These are phyloP conservation scores for Neonectria hederae DNA, from an alignment of 2,329 filamentous ascomycete genomes.

Conservation along the genomic window DNA sequence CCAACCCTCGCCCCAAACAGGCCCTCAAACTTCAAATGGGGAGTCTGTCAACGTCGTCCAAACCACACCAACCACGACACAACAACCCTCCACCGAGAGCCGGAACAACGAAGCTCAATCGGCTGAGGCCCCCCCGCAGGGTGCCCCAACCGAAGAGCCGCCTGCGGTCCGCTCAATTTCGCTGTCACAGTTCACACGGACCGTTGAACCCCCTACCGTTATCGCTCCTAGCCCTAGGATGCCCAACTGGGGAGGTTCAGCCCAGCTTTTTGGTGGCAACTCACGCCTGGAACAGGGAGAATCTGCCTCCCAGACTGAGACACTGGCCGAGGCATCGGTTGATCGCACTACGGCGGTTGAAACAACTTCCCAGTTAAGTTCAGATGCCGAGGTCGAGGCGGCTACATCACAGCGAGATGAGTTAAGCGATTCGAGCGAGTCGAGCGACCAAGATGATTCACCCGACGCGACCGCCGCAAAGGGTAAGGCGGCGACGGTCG, in stretches of 20 bases:
- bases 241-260: constrained; percentile 62
- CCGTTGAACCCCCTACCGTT: constrained; percentile 46
- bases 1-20: constrained; percentile 38
- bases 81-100: constrained; percentile 27
- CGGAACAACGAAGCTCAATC: constrained; percentile 29
- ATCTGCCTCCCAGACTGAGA: constrained; percentile 23
- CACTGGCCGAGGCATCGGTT: constrained; percentile 17
- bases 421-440: constrained; percentile 9
- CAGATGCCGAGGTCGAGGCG: constrained; percentile 19
- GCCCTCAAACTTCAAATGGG: constrained; percentile 26
- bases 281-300: constrained; percentile 40
- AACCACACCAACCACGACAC: constrained; percentile 24
- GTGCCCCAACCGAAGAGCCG: constrained; percentile 21
- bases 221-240: constrained; percentile 59
- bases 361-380: constrained; percentile 7
- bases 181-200: constrained; percentile 22
- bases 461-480: constrained; percentile 42
- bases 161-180: constrained; percentile 18
- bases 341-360: constrained; percentile 4
- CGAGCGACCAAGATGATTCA: constrained; percentile 15
- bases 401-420: constrained; percentile 22
- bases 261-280: constrained; percentile 57
- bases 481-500: constrained; percentile 59
- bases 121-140: constrained; percentile 4
- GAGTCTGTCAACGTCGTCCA: constrained; percentile 28